These are phyloP conservation scores for Xerophyta viscosa DNA, from an alignment of 106 monocot species.

Conservation along the genomic window DNA sequence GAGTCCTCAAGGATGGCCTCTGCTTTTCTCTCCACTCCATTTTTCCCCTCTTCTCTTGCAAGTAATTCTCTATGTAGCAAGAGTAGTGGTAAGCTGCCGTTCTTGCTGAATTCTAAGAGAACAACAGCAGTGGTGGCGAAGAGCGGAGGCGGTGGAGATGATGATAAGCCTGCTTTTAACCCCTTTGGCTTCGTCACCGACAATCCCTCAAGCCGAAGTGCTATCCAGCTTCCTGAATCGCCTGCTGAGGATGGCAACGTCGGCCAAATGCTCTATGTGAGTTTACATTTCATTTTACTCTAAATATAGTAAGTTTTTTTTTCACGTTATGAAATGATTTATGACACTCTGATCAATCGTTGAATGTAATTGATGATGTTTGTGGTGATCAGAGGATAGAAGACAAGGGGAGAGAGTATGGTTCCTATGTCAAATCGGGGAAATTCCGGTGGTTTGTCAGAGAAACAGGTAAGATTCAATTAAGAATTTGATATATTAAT, in stretches of 20 bases:
- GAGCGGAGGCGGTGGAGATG: slow-evolving; percentile 14
- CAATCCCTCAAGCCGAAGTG: slow-evolving; percentile 85
- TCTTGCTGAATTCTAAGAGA: not conserved
- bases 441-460: slow-evolving; percentile 89
- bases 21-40: slow-evolving; percentile 10
- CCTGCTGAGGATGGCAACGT: slow-evolving; percentile 97
- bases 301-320: not conserved
- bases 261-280: slow-evolving; percentile 98
- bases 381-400: slow-evolving; percentile 63
- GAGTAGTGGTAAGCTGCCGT: not conserved
- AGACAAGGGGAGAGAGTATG: slow-evolving; percentile 94
- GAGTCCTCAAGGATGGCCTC: no score
- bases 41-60: slow-evolving; percentile 7
- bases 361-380: not conserved
- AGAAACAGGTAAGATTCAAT: slow-evolving; percentile 71
- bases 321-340: not conserved
- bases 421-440: slow-evolving; percentile 82
- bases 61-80: not conserved
- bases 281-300: not conserved
- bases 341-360: not conserved
- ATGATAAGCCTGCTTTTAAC: slow-evolving; percentile 48
- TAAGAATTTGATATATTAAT: not conserved
- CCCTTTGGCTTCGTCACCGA: slow-evolving; percentile 98
- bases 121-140: slow-evolving; percentile 10
- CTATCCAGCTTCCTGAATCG: slow-evolving; percentile 84